phyloP scores from a whole-genome alignment of 441 rosid species.

The California macrophylla region DNA sequence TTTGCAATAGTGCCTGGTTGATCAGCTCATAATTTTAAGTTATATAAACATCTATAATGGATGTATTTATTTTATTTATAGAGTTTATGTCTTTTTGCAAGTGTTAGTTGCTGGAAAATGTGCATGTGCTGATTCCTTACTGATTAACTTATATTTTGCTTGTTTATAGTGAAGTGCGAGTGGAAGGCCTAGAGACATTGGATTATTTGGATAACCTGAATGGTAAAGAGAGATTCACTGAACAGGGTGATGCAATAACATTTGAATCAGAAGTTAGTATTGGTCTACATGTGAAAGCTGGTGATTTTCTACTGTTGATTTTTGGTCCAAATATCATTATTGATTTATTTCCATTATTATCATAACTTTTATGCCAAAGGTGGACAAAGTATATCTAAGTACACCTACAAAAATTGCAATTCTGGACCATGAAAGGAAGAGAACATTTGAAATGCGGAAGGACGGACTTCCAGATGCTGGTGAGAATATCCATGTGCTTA shows the following conservation, averaged over 20 bases:
- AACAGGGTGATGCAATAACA: constrained; percentile 38
- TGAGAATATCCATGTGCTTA: constrained; percentile 12
- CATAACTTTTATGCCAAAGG: constrained; percentile 17
- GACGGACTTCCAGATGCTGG: constrained; percentile 52
- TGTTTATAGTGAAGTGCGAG: constrained; percentile 41
- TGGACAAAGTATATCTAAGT: constrained; percentile 34
- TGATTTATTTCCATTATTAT: neutral
- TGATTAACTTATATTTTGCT: constrained; percentile 8
- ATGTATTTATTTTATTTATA: too few species aligned
- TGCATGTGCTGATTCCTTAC: neutral
- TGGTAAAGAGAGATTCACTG: constrained; percentile 30
- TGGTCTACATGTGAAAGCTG: constrained; percentile 5
- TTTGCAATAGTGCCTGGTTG: too few species aligned
- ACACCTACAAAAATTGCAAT: constrained; percentile 43
- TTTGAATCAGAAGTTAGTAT: constrained; percentile 36
- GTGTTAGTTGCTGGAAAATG: neutral
- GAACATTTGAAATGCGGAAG: constrained; percentile 37
- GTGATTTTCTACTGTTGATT: neutral
- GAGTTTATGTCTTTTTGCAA: neutral
- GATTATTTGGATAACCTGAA: constrained; percentile 40
- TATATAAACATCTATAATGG: too few species aligned
- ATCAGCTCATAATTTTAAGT: too few species aligned
- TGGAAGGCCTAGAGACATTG: constrained; percentile 47
- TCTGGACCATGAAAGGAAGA: constrained; percentile 41
- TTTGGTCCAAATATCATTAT: neutral